Percentiles rank a stretch among this genome's conserved stretches.
Evolutionary conservation across 2,329 filamentous ascomycete genomes (phyloP).

Genomic region (Cylindrodendrum hubeiense): DNA sequence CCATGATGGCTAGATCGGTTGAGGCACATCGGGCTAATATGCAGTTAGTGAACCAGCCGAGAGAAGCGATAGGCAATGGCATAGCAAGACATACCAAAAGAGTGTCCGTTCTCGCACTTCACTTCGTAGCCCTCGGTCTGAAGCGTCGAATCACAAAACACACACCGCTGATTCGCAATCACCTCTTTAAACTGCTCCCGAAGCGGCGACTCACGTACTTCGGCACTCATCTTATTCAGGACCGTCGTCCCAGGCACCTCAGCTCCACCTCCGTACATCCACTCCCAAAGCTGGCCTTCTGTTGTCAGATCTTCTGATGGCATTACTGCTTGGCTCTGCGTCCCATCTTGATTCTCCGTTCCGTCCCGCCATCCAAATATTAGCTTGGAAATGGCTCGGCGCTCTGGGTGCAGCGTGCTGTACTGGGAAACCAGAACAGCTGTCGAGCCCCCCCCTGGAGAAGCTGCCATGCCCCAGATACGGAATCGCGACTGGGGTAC

Average conservation of each 20-base stretch:
- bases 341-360: conserved; percentile 19
- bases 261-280: conserved; percentile 68
- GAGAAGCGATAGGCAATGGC: neutral
- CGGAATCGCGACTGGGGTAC: conserved; percentile 64
- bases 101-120: conserved; percentile 54
- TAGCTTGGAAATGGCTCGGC: conserved; percentile 52
- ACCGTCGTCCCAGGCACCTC: conserved; percentile 57
- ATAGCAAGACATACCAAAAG: conserved; percentile 51
- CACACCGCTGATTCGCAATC: conserved; percentile 55
- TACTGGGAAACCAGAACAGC: conserved; percentile 64
- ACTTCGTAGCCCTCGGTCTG: conserved; percentile 49
- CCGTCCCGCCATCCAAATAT: conserved; percentile 51
- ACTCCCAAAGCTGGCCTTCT: conserved; percentile 68
- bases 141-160: conserved; percentile 59
- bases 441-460: conserved; percentile 64
- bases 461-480: conserved; percentile 65
- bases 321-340: neutral
- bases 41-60: conserved; percentile 12
- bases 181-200: conserved; percentile 54
- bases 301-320: conserved; percentile 51
- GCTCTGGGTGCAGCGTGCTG: conserved; percentile 61
- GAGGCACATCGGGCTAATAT: conserved; percentile 64
- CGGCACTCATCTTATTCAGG: conserved; percentile 30
- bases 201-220: conserved; percentile 43
- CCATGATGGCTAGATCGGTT: conserved; percentile 66